Evolutionary conservation across 768 basidiomycete genomes (phyloP), one percentile per base, ranked within the genome.

Genomic region (Phylloporus sp.): DNA sequence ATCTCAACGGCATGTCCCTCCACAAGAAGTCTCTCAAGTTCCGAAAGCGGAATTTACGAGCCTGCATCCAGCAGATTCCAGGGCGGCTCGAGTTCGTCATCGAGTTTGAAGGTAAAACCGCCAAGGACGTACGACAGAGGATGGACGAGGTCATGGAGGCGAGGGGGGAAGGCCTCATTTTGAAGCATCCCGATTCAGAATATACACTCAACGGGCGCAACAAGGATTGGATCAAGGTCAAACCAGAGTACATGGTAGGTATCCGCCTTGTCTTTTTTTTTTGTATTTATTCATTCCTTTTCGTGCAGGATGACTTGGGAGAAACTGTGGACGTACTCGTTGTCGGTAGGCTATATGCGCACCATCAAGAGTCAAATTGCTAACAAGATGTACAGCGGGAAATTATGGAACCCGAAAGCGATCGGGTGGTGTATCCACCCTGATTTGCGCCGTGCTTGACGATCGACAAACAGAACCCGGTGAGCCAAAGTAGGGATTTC

Each of bases 171-270:
- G 96, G 96, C 0, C 70, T 99, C 11, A 86, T 98, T 8, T 77
- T 98, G 49, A 99, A 99, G 64, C 85, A 92, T 55, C 84, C 84
- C 0, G 68, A 78, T 20, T 80, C 86, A 0, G 76, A 82, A 50
- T 99, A 99, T 65, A 73, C 81, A 11, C 70, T 96, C 34, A 93
- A 94, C 56, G 91, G 89, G 1, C 75, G 96, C 48, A 90, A 87
- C 56, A 79, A 82, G 63, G 86, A 90, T 57, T 99, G 96, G 95
- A 81, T 95, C 59, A 99, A 99, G 71, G 85, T 92, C 20, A 90
- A 90, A 58, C 87, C 87, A 1, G 89, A 91, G 63, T 92, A 90
- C 54, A 87, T 89, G 82, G 88, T 87, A 54, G 82, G 88, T 87
- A 54, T 42, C 69, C 61, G 21, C 10, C 2, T 15, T 14, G 6